These are phyloP conservation scores for Fusarium sp. DNA, from an alignment of 2,329 filamentous ascomycete genomes.

Conservation along the genomic window DNA sequence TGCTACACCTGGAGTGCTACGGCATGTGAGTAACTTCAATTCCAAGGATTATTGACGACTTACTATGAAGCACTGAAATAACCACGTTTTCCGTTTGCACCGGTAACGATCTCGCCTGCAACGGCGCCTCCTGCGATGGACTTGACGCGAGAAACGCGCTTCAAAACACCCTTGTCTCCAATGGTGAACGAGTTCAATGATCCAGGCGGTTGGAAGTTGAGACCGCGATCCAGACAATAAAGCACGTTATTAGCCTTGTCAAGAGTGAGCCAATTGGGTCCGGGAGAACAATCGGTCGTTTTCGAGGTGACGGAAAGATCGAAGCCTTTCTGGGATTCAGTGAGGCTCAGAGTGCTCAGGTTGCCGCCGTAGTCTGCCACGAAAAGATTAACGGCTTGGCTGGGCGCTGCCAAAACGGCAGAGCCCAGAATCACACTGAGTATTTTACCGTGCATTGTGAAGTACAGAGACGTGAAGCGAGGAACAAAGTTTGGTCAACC, in stretches of 20 bases:
- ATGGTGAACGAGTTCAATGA: slow-evolving; percentile 41
- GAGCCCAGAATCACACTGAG: slow-evolving; percentile 10
- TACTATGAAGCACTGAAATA: slow-evolving; percentile 42
- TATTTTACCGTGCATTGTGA: slow-evolving; percentile 3
- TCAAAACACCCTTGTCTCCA: slow-evolving; percentile 13
- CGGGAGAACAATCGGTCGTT: slow-evolving; percentile 27
- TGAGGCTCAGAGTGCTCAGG: slow-evolving; percentile 34
- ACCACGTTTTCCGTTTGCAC: slow-evolving; percentile 25
- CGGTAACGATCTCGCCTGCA: slow-evolving; percentile 34
- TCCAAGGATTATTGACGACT: not conserved
- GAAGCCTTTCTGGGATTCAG: not conserved
- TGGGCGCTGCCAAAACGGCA: slow-evolving; percentile 5
- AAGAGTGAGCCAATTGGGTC: slow-evolving; percentile 36
- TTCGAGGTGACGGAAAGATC: slow-evolving; percentile 21
- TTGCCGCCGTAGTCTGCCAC: slow-evolving; percentile 40
- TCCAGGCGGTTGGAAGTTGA: slow-evolving; percentile 10
- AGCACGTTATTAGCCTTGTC: slow-evolving; percentile 32
- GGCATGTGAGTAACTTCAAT: not conserved
- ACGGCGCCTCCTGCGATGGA: slow-evolving; percentile 31
- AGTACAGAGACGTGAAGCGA: not conserved
- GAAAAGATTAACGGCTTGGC: slow-evolving; percentile 36
- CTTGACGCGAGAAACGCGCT: slow-evolving; percentile 20
- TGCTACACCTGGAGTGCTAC: slow-evolving; percentile 27
- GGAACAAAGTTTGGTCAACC: too few relatives aligned
- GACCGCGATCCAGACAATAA: slow-evolving; percentile 41